These are phyloP conservation scores for Citrus australasica DNA, from an alignment of 345 rosid species.

Conservation along the genomic window DNA sequence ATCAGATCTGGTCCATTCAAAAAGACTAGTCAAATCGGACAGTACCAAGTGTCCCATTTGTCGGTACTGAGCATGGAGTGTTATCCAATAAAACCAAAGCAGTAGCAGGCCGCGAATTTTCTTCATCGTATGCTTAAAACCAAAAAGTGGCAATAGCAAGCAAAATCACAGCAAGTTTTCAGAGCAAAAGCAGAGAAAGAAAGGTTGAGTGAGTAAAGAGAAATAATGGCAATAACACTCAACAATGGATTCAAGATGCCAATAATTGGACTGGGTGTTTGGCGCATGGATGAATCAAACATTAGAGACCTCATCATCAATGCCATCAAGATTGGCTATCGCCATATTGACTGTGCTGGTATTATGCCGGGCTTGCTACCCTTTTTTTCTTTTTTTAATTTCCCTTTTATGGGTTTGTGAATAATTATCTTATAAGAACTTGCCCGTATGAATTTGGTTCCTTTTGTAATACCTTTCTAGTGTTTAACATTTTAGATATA, in stretches of 20 bases:
- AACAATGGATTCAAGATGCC: slow-evolving; percentile 85
- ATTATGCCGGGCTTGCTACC: not conserved
- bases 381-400: not conserved
- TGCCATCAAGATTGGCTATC: slow-evolving; percentile 82
- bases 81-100: no score
- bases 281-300: slow-evolving; percentile 72
- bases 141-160: not conserved
- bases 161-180: not conserved
- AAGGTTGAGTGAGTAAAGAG: not conserved
- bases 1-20: no score
- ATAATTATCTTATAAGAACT: not conserved
- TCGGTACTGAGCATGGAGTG: no score
- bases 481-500: not conserved
- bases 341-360: slow-evolving; percentile 97
- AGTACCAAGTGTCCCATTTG: not conserved
- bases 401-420: not conserved
- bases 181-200: no score
- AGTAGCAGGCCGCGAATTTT: no score
- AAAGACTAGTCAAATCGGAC: not conserved
- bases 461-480: not conserved
- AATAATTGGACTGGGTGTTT: slow-evolving; percentile 73
- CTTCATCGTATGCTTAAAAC: no score
- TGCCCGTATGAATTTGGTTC: not conserved
- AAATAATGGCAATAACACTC: slow-evolving; percentile 56
- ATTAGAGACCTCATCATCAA: slow-evolving; percentile 61